Evolutionary conservation across 345 rosid genomes (phyloP), one percentile per base, ranked within the genome.

Genomic region (Gossypium mustelinum): DNA sequence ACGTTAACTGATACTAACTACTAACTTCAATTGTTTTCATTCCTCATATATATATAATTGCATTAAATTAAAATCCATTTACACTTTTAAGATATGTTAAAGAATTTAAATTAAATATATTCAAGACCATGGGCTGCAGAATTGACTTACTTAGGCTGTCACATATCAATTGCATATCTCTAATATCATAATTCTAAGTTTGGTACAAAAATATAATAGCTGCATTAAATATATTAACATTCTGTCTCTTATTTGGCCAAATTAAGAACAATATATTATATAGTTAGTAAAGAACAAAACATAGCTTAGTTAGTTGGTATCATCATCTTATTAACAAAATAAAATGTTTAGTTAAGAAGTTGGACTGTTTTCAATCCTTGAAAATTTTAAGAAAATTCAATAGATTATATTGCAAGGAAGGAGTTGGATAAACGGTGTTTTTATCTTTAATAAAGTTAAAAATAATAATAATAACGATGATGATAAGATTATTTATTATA

Each of bases 371-470:
- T 34, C 7, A 34, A 34, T 4, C 1, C 41, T 34, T 34, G 1
- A 34, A 34, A 5, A 34, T 34, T 34, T 4, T 34, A 34, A 34
- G 41, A 34, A 34, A 34, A 34, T 34, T 4, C 39, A 34, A 4
- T 4, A 34, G 1, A 34, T 34, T 34, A 34, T 34, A 20, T 20
- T 20, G 22, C 22, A 20, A 20, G 22, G 22, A 20, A 20, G 22
- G 22, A 20, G 22, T 20, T 20, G 22, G 22, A 20, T 20, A 20
- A 34, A 34, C 41, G 7, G 1, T 34, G 1, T 0, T 0, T 34
- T 34, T 34, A 34, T 1, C 0, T 0, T 0, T 34, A 0, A 0
- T 34, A 34, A 34, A 34, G 0, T 34, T 34, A 34, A 34, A 34
- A 34, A 34, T 1, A 34, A 34, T 34, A 34, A 34, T 4, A 34